phyloP scores from a whole-genome alignment of 2,329 filamentous ascomycete genomes.

The Clarireedia monteithiana region DNA sequence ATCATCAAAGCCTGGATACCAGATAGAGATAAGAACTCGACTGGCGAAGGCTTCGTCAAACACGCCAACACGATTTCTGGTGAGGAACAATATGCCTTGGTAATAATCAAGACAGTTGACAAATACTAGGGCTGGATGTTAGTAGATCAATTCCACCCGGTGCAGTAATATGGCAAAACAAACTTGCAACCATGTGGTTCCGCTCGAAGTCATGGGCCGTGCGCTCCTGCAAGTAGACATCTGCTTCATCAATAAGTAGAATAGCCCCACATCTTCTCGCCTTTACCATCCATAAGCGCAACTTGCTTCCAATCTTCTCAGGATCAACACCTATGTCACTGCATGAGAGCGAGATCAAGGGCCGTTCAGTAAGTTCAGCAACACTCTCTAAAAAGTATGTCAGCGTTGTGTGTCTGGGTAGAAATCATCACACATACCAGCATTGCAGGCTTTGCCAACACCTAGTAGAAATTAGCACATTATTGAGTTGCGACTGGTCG shows the following conservation, averaged over 20 bases:
- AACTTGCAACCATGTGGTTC: conserved; percentile 79
- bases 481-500: no score
- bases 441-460: background rate
- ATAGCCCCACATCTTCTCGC: conserved; percentile 82
- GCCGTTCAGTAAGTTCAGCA: background rate
- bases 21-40: conserved; percentile 75
- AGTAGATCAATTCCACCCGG: background rate
- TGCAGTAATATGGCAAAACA: conserved; percentile 39
- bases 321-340: conserved; percentile 60
- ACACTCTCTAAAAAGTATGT: background rate
- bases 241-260: conserved; percentile 75
- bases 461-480: background rate
- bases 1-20: conserved; percentile 60
- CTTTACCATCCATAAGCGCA: conserved; percentile 78
- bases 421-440: background rate
- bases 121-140: background rate
- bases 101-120: background rate
- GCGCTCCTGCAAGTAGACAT: conserved; percentile 75
- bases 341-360: background rate
- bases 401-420: background rate
- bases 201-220: conserved; percentile 76
- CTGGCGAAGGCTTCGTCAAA: conserved; percentile 89
- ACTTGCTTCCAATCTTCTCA: conserved; percentile 61
- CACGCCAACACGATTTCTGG: conserved; percentile 40
- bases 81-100: background rate